A percentile compares a stretch with the other conserved stretches of the same genome.
Evolutionary conservation across 208 protist genomes (phyloP).

Genomic region (Vickermania ingenoplastis): DNA sequence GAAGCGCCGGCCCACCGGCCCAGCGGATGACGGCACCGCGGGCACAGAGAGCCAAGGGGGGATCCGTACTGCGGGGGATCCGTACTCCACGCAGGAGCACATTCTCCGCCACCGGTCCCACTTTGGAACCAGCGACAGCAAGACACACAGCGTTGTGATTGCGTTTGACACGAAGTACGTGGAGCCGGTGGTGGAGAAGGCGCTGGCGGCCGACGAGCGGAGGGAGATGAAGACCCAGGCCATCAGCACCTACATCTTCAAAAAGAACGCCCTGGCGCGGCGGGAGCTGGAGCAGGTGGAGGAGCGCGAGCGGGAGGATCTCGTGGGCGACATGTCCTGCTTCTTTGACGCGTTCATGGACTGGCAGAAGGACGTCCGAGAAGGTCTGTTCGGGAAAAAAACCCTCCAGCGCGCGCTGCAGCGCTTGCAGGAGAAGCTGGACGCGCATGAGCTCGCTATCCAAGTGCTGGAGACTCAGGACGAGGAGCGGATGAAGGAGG

Average conservation of each 20-base stretch:
- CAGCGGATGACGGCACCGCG: not conserved
- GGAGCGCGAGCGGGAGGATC: conserved; percentile 7
- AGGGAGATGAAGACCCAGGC: not conserved
- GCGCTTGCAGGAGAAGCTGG: conserved; percentile 10
- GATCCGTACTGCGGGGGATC: not conserved
- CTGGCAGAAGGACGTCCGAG: conserved; percentile 2
- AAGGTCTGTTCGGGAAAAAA: not conserved
- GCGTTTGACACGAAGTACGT: not conserved
- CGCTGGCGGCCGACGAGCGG: not conserved
- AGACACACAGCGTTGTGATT: not conserved
- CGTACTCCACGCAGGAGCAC: not conserved
- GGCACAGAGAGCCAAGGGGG: not conserved
- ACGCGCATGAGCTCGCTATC: conserved; percentile 5
- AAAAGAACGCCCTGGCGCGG: not conserved
- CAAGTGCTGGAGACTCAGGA: conserved; percentile 6
- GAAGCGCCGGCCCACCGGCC: not conserved
- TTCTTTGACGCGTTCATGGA: conserved; percentile 11
- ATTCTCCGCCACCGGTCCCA: not conserved
- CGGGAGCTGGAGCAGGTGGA: not conserved
- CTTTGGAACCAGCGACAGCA: not conserved
- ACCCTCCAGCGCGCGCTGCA: not conserved
- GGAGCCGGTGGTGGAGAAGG: not conserved
- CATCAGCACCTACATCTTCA: not conserved
- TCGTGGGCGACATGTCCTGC: conserved; percentile 14
- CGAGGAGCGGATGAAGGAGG: conserved; percentile 16